phyloP scores from a whole-genome alignment of 129 eudicot species.

The Centaurea solstitialis region DNA sequence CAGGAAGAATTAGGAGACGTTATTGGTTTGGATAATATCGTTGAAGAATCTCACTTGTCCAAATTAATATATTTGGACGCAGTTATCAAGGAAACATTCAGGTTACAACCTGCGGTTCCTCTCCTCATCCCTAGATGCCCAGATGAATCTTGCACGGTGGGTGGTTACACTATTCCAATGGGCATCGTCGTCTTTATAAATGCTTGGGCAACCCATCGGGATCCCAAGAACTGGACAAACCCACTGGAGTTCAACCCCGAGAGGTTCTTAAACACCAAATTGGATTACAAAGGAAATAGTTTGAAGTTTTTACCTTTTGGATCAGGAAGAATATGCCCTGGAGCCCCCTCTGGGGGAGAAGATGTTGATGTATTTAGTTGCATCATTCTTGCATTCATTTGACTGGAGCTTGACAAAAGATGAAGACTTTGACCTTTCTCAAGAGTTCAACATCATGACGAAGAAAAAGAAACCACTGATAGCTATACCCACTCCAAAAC shows the following conservation, averaged over 20 bases:
- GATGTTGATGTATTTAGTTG: slow-evolving; percentile 39
- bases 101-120: slow-evolving; percentile 42
- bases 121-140: slow-evolving; percentile 35
- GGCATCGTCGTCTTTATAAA: slow-evolving; percentile 32
- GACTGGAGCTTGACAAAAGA: slow-evolving; percentile 41
- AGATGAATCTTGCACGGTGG: slow-evolving; percentile 32
- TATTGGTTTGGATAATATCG: slow-evolving; percentile 33
- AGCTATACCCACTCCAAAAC: slow-evolving; percentile 60
- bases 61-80: slow-evolving; percentile 41
- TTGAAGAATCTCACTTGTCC: slow-evolving; percentile 35
- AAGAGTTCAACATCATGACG: slow-evolving; percentile 67
- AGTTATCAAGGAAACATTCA: slow-evolving; percentile 46
- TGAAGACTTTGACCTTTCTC: slow-evolving; percentile 44
- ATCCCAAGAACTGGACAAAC: slow-evolving; percentile 41
- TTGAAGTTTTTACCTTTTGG: slow-evolving; percentile 49
- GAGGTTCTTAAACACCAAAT: slow-evolving; percentile 33
- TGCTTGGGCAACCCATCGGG: slow-evolving; percentile 41
- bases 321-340: slow-evolving; percentile 49
- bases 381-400: slow-evolving; percentile 43
- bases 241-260: slow-evolving; percentile 48
- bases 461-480: slow-evolving; percentile 59
- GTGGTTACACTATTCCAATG: slow-evolving; percentile 40
- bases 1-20: slow-evolving; percentile 41
- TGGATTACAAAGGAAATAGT: slow-evolving; percentile 46
- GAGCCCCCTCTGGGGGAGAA: slow-evolving; percentile 34